Evolutionary conservation across 768 basidiomycete genomes (phyloP).

Genomic region (Hypholoma fasciculare): DNA sequence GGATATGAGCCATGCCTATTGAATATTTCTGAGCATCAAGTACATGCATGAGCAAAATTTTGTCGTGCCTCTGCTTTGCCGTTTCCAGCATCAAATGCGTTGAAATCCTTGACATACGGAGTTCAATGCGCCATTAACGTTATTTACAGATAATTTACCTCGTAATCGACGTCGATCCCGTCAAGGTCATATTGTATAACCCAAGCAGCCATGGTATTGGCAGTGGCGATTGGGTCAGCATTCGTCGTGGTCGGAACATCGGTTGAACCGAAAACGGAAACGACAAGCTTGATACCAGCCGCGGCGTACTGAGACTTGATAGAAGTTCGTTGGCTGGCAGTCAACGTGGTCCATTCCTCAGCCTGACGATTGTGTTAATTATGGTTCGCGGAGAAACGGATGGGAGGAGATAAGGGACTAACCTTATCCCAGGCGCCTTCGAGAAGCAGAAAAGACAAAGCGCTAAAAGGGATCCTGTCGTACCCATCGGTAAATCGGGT

Average conservation of each 20-base stretch:
- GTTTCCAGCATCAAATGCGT: conserved; percentile 51
- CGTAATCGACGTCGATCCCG: conserved; percentile 77
- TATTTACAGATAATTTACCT: conserved; percentile 28
- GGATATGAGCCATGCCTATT: conserved; percentile 48
- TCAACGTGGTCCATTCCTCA: conserved; percentile 51
- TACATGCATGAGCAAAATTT: no score
- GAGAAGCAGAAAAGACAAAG: conserved; percentile 53
- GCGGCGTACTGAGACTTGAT: conserved; percentile 53
- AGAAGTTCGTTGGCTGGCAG: conserved; percentile 41
- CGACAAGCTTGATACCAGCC: conserved; percentile 61
- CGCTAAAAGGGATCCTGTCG: conserved; percentile 24
- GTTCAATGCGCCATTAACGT: neutral
- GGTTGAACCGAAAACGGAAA: conserved; percentile 62
- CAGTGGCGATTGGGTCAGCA: conserved; percentile 61
- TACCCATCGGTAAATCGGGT: neutral
- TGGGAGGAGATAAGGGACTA: neutral
- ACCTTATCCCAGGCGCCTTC: conserved; percentile 61
- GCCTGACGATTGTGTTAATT: conserved; percentile 28
- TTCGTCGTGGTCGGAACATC: conserved; percentile 57
- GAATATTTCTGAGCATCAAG: no score
- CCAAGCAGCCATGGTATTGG: conserved; percentile 65
- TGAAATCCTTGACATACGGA: conserved; percentile 49
- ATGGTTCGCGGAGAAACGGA: neutral
- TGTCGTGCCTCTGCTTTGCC: conserved; percentile 48
- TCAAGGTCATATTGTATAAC: conserved; percentile 63